A percentile compares a stretch with the other conserved stretches of the same genome.
phyloP scores from a whole-genome alignment of 1,284 basidiomycete species.

The Melampsora americana region DNA sequence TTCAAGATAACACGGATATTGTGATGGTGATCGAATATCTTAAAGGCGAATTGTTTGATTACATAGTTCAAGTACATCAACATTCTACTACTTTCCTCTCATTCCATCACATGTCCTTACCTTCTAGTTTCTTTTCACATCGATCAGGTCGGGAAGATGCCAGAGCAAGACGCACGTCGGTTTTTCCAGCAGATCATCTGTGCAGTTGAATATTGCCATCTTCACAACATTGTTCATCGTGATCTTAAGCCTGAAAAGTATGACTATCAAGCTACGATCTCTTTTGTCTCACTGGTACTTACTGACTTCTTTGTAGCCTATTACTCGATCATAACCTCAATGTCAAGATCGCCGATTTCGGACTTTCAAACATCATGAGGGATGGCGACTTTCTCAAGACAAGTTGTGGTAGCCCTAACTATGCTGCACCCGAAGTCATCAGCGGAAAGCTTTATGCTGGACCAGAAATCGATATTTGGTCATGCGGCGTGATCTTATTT shows the following conservation, averaged over 20 bases:
- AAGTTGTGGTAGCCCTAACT: constrained; percentile 91
- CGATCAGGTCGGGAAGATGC: constrained; percentile 62
- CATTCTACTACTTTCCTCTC: background rate
- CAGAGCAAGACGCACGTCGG: constrained; percentile 73
- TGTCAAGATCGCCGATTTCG: constrained; percentile 94
- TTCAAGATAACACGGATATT: constrained; percentile 85
- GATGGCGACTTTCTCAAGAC: constrained; percentile 93
- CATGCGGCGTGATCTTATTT: constrained; percentile 88
- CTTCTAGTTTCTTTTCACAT: background rate
- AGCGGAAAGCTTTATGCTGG: constrained; percentile 86
- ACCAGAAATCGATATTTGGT: constrained; percentile 97
- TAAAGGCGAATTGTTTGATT: constrained; percentile 84
- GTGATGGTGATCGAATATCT: constrained; percentile 82
- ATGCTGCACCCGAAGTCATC: constrained; percentile 93
- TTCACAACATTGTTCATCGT: constrained; percentile 89
- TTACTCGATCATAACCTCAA: constrained; percentile 59
- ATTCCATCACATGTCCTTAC: background rate
- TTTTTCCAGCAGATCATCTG: constrained; percentile 97
- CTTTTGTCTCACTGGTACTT: background rate
- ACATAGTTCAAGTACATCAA: constrained; percentile 70
- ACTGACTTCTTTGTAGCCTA: constrained; percentile 52
- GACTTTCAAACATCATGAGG: constrained; percentile 85
- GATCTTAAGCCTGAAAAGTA: constrained; percentile 92
- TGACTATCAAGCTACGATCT: constrained; percentile 39
- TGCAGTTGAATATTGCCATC: constrained; percentile 90